These are phyloP conservation scores for Penicillium sp. DNA, from an alignment of 2,329 filamentous ascomycete genomes.

Conservation along the genomic window DNA sequence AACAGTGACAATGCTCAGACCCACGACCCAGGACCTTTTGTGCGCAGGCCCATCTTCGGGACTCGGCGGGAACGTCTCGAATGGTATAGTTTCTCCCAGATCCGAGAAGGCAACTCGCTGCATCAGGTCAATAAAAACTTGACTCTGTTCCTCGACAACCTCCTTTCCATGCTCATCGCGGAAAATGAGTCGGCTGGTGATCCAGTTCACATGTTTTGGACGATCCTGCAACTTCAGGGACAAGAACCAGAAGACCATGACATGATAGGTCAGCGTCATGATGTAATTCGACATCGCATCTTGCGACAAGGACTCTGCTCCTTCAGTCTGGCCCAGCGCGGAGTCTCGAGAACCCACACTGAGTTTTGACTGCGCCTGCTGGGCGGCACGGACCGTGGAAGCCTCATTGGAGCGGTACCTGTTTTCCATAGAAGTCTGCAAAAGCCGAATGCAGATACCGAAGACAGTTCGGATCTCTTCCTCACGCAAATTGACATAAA, in stretches of 20 bases:
- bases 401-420: constrained; percentile 34
- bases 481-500: constrained; percentile 83
- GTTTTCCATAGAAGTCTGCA: constrained; percentile 75
- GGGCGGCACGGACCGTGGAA: constrained; percentile 31
- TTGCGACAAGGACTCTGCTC: constrained; percentile 39
- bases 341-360: constrained; percentile 44
- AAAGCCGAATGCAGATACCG: constrained; percentile 87
- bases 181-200: constrained; percentile 74
- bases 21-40: constrained; percentile 48
- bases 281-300: constrained; percentile 90
- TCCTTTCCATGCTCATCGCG: constrained; percentile 68
- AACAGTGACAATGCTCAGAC: constrained; percentile 48
- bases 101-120: constrained; percentile 81
- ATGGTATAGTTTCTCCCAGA: constrained; percentile 59
- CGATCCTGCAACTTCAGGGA: constrained; percentile 79
- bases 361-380: constrained; percentile 33
- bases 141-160: constrained; percentile 80
- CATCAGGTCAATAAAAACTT: constrained; percentile 93
- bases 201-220: constrained; percentile 79
- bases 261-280: constrained; percentile 86
- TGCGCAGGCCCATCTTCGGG: constrained; percentile 39
- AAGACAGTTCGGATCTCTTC: constrained; percentile 93
- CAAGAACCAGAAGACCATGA: constrained; percentile 96
- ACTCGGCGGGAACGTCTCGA: constrained; percentile 38
- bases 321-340: constrained; percentile 8